Evolutionary conservation across 2,329 filamentous ascomycete genomes (phyloP), one percentile per base, ranked within the genome.

Genomic region (Cladosporium sp.): DNA sequence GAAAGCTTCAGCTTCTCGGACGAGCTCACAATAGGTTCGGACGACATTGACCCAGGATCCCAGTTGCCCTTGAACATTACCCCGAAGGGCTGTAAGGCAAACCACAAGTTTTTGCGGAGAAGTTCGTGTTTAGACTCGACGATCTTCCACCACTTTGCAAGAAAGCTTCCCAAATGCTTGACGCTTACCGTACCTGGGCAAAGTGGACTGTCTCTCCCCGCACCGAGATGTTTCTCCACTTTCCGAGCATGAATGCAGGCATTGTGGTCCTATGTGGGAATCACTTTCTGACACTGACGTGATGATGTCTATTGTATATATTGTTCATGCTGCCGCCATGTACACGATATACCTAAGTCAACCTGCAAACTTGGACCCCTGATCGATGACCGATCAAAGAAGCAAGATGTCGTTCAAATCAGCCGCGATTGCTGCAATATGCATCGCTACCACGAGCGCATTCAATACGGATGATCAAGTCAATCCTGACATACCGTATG

Each of bases 401-500:
- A 19, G 35, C 17, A 35, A n/a, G 25, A 22, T 47, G 39, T 8
- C 10, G 13, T 19, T 37, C 32, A 47, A 10, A 19, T 37, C 20
- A 13, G 20, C 40, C 2, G 40, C 15, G 20, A 17, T 55, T 12
- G 40, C 52, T 15, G 52, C 52, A 15, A 20, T 47, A 9, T 54
- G 37, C 6, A 25, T 28, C 3, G n/a, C 8, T 10, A 34, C 19
- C 3, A 19, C 22, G 3, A 19, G 10, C 4, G 20, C 17, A 4
- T 55, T 24, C 32, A 60, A 59, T 25, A 63, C 61, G 17, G 50
- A 65, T 39, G 63, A 64, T 40, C 65, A 66, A 37, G 56, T 64
- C 9, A 51, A 58, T n/a, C 54, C 63, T 12, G 57, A 59, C 13
- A 61, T 64, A 34, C 56, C 61, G 39, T 65, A 65, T 59, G 65